These are phyloP conservation scores for Lithohypha guttulata DNA, from an alignment of 2,329 filamentous ascomycete genomes.

Conservation along the genomic window DNA sequence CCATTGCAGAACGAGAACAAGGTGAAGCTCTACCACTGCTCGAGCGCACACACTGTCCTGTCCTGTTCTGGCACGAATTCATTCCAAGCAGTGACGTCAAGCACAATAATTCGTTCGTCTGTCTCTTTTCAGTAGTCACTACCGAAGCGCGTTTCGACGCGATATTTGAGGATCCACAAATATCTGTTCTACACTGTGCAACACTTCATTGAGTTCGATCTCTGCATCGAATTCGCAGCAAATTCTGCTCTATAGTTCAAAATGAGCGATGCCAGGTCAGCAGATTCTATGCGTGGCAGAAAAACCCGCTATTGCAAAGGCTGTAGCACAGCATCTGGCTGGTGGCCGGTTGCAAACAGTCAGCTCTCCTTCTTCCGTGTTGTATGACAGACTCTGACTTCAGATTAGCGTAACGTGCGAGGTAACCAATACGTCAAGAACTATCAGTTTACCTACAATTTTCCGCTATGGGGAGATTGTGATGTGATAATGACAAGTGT, in stretches of 20 bases:
- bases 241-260: too few relatives aligned
- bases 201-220: too few relatives aligned
- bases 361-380: slow-evolving; percentile 27
- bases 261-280: slow-evolving; percentile 21
- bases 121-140: too few relatives aligned
- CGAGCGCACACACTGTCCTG: too few relatives aligned
- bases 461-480: slow-evolving; percentile 69
- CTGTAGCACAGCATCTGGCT: slow-evolving; percentile 78
- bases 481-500: slow-evolving; percentile 91
- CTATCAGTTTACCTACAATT: slow-evolving; percentile 83
- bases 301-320: slow-evolving; percentile 92
- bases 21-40: not conserved
- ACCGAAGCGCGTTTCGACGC: too few relatives aligned
- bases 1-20: too few relatives aligned
- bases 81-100: too few relatives aligned
- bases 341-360: slow-evolving; percentile 64
- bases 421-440: slow-evolving; percentile 79
- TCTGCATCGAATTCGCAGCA: too few relatives aligned
- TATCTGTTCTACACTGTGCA: too few relatives aligned
- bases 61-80: too few relatives aligned
- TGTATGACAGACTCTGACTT: slow-evolving; percentile 7
- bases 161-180: too few relatives aligned
- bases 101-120: too few relatives aligned
- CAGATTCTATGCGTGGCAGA: slow-evolving; percentile 68
- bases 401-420: slow-evolving; percentile 52